Conservation (phyloP, 495 filamentous ascomycete genomes). For the Aspergillus conjunctus region DNA sequence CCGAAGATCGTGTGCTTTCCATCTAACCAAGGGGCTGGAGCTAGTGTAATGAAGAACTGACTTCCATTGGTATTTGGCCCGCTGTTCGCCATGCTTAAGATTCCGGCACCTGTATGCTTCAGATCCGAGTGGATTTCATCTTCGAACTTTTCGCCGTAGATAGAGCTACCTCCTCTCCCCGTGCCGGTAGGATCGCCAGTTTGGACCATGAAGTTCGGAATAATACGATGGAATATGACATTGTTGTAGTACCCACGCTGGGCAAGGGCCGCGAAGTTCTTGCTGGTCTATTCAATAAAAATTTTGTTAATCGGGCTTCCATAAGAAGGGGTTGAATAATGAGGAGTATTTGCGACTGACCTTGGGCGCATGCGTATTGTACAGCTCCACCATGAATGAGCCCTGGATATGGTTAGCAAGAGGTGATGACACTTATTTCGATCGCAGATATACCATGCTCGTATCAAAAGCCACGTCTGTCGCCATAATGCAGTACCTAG, state of each 20-base stretch:
- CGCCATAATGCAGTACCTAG: slow-evolving; percentile 57
- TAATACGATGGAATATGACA: slow-evolving; percentile 90
- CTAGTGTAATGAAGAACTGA: slow-evolving; percentile 87
- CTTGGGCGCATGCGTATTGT: slow-evolving; percentile 76
- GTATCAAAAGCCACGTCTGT: slow-evolving; percentile 78
- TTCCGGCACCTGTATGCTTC: slow-evolving; percentile 92
- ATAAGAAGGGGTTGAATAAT: not conserved
- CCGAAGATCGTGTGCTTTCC: slow-evolving; percentile 98
- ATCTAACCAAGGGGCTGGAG: slow-evolving; percentile 95
- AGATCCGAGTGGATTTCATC: slow-evolving; percentile 80
- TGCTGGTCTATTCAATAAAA: slow-evolving; percentile 63
- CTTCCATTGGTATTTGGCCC: slow-evolving; percentile 93
- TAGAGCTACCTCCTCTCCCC: slow-evolving; percentile 83
- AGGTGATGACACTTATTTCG: slow-evolving; percentile 1
- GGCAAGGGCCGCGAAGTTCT: slow-evolving; percentile 82
- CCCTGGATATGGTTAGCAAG: slow-evolving; percentile 56
- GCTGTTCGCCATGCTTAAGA: slow-evolving; percentile 94
- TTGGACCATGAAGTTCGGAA: slow-evolving; percentile 96
- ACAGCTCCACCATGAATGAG: slow-evolving; percentile 84
- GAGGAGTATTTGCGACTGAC: slow-evolving; percentile 35
- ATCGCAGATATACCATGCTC: slow-evolving; percentile 61
- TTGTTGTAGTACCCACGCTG: slow-evolving; percentile 82
- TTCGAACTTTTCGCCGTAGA: slow-evolving; percentile 94
- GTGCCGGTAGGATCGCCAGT: slow-evolving; percentile 96
- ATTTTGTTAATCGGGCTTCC: slow-evolving; percentile 22